Conservation (phyloP, 352 stramenopile genomes). For the Aphanomyces cochlioides region DNA sequence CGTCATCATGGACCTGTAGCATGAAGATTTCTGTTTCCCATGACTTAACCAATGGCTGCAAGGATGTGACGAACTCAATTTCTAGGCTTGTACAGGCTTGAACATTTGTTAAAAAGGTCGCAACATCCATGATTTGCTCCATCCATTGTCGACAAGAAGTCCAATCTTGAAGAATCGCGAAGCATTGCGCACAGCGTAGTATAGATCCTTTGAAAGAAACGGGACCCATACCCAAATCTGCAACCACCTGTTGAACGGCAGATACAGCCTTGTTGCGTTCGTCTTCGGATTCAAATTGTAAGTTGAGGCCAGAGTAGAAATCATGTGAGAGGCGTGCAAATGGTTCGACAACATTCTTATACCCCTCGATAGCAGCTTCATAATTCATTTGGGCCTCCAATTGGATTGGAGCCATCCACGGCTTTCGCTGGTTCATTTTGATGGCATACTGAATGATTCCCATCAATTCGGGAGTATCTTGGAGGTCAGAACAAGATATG, state of each 20-base stretch:
- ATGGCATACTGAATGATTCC: conserved; percentile 34
- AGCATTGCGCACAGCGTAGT: conserved; percentile 51
- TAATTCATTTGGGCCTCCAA: conserved; percentile 57
- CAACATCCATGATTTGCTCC: conserved; percentile 35
- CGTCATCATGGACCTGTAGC: conserved; percentile 30
- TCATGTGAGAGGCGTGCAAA: conserved; percentile 26
- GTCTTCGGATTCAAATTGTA: conserved; percentile 18
- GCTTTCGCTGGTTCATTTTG: conserved; percentile 35
- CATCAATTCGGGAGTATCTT: conserved; percentile 51
- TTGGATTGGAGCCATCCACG: conserved; percentile 41
- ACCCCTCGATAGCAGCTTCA: conserved; percentile 55
- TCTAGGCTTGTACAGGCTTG: conserved; percentile 18
- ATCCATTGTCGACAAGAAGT: conserved; percentile 38
- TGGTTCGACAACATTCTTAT: conserved; percentile 40
- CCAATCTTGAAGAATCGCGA: conserved; percentile 46
- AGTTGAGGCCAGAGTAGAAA: background rate
- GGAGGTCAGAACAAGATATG: conserved; percentile 42
- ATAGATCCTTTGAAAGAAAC: conserved; percentile 43
- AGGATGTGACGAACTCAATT: conserved; percentile 32
- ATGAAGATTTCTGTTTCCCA: conserved; percentile 43
- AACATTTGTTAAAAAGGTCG: conserved; percentile 30
- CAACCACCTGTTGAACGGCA: conserved; percentile 35
- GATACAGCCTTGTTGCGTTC: conserved; percentile 1
- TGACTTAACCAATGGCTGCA: conserved; percentile 37
- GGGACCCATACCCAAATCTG: conserved; percentile 40